phyloP scores from a whole-genome alignment of 192 early-diverging fungal genomes.

The Umbelopsis ramanniana region DNA sequence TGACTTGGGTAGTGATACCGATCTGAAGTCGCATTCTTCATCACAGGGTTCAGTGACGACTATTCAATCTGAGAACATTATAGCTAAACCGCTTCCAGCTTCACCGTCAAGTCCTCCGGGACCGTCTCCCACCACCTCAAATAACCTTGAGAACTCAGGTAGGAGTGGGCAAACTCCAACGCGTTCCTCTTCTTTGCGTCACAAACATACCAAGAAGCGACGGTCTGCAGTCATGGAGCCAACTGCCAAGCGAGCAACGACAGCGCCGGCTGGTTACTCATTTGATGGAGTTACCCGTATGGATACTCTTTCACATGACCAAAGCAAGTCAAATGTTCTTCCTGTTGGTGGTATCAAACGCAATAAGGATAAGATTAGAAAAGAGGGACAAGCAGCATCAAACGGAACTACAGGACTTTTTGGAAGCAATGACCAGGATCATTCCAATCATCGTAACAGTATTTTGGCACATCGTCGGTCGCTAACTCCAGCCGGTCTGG shows the following conservation, averaged over 20 bases:
- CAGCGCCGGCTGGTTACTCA: neutral
- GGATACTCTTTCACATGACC: neutral
- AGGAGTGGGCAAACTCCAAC: neutral
- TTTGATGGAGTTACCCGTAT: neutral
- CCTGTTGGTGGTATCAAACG: neutral
- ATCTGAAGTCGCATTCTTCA: neutral
- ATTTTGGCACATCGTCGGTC: constrained; percentile 23
- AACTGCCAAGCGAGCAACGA: neutral
- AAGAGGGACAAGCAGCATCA: neutral
- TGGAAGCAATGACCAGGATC: neutral
- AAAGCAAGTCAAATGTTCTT: neutral
- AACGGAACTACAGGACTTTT: neutral
- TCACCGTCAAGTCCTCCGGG: neutral
- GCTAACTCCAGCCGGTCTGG: constrained; percentile 20
- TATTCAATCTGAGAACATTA: neutral
- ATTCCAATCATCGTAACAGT: constrained; percentile 16
- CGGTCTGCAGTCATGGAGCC: neutral
- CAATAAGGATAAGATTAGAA: neutral
- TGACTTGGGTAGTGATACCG: neutral
- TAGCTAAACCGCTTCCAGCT: neutral
- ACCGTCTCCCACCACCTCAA: neutral
- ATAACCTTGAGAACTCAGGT: neutral
- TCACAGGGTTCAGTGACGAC: constrained; percentile 6
- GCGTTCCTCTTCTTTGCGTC: neutral
- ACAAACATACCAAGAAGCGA: constrained; percentile 9